Percentiles rank a stretch among this genome's conserved stretches.
Conservation (phyloP, 768 basidiomycete species). For the Hemileccinum impolitum region DNA sequence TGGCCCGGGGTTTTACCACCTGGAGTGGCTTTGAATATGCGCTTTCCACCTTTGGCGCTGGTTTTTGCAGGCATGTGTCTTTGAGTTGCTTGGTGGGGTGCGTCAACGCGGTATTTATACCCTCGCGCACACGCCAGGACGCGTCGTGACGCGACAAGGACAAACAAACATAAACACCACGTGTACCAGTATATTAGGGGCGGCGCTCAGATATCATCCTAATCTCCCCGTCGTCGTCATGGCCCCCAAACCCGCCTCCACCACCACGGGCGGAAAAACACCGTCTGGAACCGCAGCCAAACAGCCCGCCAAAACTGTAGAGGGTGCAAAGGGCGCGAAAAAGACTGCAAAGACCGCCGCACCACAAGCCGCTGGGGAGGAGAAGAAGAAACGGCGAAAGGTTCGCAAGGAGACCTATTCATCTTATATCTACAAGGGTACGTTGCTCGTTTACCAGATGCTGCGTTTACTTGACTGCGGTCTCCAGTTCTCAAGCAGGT, state of each 20-base stretch:
- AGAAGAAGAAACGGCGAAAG: slow-evolving; percentile 89
- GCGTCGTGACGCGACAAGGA: slow-evolving; percentile 36
- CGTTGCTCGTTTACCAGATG: neutral
- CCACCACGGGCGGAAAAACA: slow-evolving; percentile 65
- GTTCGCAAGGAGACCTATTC: slow-evolving; percentile 89
- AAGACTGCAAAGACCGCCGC: slow-evolving; percentile 60
- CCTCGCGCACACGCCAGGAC: slow-evolving; percentile 23
- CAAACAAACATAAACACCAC: slow-evolving; percentile 33
- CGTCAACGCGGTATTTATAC: slow-evolving; percentile 22
- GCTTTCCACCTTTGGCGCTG: slow-evolving; percentile 34
- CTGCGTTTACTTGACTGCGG: neutral
- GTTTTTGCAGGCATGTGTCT: slow-evolving; percentile 30
- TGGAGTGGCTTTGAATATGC: neutral
- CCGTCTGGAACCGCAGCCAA: slow-evolving; percentile 57
- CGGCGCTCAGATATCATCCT: slow-evolving; percentile 5
- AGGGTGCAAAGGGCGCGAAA: slow-evolving; percentile 71
- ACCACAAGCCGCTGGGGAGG: slow-evolving; percentile 57
- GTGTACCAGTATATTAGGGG: slow-evolving; percentile 35
- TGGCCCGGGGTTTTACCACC: slow-evolving; percentile 31
- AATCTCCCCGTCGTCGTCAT: slow-evolving; percentile 24
- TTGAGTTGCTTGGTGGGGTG: neutral
- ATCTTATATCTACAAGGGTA: slow-evolving; percentile 89
- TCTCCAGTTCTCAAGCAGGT: slow-evolving; percentile 87
- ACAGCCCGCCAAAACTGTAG: slow-evolving; percentile 55
- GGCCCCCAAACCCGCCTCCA: slow-evolving; percentile 66